A percentile compares a stretch with the other conserved stretches of the same genome.
Conservation (phyloP, 345 rosid genomes). For the Populus deltoides region DNA sequence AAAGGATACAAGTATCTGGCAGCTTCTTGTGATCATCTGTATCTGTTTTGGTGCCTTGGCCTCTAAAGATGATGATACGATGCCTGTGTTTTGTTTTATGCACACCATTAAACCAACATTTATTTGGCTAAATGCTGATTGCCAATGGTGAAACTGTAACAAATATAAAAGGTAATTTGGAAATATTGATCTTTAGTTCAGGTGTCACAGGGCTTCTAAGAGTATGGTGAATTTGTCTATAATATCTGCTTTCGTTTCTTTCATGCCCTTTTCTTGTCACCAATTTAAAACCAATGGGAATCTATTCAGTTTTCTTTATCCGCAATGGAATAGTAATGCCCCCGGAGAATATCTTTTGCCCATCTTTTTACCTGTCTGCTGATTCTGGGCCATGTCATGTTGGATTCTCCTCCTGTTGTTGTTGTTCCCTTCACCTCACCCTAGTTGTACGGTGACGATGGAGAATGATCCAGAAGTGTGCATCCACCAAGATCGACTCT, state of each 20-base stretch:
- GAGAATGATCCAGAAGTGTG: too few relatives aligned
- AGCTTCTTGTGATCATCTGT: not conserved
- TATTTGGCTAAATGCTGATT: not conserved
- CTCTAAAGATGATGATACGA: not conserved
- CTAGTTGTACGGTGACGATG: too few relatives aligned
- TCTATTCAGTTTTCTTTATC: not conserved
- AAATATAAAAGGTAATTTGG: not conserved
- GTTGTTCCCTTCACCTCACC: too few relatives aligned
- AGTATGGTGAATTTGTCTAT: not conserved
- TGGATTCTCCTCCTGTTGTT: too few relatives aligned
- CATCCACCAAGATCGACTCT: too few relatives aligned
- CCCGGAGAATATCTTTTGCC: not conserved
- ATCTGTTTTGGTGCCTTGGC: not conserved
- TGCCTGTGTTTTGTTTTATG: not conserved
- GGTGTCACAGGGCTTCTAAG: not conserved
- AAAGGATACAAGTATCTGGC: not conserved
- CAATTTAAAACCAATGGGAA: not conserved
- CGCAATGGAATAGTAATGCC: not conserved
- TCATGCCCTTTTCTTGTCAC: not conserved
- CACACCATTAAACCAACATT: not conserved
- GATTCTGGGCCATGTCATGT: too few relatives aligned
- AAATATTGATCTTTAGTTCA: not conserved
- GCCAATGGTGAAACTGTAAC: not conserved
- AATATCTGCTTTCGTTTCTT: not conserved
- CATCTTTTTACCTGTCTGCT: too few relatives aligned